Percentiles rank a stretch among this genome's conserved stretches.
These are phyloP conservation scores for Aegilops tauschii DNA, from an alignment of 176 grass and related monocot species.

Conservation along the genomic window DNA sequence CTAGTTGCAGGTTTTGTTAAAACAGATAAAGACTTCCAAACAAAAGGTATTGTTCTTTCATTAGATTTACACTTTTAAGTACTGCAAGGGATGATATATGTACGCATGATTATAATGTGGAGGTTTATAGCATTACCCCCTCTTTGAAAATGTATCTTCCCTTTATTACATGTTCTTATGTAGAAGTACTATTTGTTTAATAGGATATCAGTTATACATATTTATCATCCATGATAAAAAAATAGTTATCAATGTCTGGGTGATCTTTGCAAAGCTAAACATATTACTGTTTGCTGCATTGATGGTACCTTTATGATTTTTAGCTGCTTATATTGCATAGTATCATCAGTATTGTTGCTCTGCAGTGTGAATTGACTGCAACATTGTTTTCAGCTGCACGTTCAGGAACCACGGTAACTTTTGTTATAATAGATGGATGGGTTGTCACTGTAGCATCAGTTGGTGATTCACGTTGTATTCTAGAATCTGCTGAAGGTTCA, in stretches of 20 bases:
- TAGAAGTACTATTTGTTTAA: constrained; percentile 1
- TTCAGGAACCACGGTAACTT: constrained; percentile 89
- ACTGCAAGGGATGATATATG: background rate
- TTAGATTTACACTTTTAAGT: background rate
- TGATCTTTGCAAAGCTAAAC: background rate
- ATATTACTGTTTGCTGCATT: constrained; percentile 4
- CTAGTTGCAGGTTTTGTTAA: constrained; percentile 97
- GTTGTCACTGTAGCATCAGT: constrained; percentile 88
- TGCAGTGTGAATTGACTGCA: constrained; percentile 23
- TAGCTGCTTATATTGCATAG: background rate
- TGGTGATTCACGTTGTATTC: constrained; percentile 87
- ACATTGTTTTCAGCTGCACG: constrained; percentile 57
- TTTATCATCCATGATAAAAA: constrained; percentile 9
- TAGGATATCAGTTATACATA: background rate
- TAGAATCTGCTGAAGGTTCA: constrained; percentile 89
- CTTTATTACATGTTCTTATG: background rate
- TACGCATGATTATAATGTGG: background rate
- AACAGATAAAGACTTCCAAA: constrained; percentile 88
- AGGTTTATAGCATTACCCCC: background rate
- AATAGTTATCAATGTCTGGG: constrained; percentile 7
- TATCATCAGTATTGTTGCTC: constrained; percentile 1
- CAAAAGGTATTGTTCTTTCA: constrained; percentile 53
- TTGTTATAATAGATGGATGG: constrained; percentile 98
- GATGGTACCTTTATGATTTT: background rate
- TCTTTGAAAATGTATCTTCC: background rate